Conservation (phyloP, 305 asterid genomes). For the Caryopteris hybrid region DNA sequence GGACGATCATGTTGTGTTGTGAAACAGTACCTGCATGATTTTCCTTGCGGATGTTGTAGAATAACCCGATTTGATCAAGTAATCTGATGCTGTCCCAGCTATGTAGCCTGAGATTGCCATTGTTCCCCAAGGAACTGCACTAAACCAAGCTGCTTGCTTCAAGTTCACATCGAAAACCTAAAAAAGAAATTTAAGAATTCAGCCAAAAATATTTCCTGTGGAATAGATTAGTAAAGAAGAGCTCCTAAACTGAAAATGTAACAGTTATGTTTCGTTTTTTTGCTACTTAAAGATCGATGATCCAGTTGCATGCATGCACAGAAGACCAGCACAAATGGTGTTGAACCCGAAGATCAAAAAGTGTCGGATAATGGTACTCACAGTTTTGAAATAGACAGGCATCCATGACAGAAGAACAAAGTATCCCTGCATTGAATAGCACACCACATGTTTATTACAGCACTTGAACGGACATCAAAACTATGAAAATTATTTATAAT, state of each 20-base stretch:
- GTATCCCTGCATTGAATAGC: conserved; percentile 72
- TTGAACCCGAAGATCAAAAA: neutral
- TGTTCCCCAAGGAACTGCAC: conserved; percentile 98
- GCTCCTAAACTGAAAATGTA: neutral
- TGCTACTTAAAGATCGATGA: too few relatives aligned
- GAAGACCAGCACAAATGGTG: neutral
- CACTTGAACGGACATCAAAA: neutral
- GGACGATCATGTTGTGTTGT: too few relatives aligned
- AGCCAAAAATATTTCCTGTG: neutral
- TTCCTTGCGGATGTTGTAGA: conserved; percentile 73
- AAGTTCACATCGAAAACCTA: conserved; percentile 86
- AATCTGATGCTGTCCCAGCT: conserved; percentile 86
- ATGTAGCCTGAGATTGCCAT: conserved; percentile 94
- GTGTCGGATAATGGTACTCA: conserved; percentile 28
- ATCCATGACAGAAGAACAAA: conserved; percentile 97
- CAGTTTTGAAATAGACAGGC: conserved; percentile 96
- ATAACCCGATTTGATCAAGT: conserved; percentile 56
- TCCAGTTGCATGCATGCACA: neutral
- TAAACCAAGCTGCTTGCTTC: conserved; percentile 98
- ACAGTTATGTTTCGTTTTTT: too few relatives aligned
- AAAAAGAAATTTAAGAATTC: neutral
- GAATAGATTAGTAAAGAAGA: neutral
- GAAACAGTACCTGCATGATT: conserved; percentile 72
- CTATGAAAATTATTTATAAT: neutral
- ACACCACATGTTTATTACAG: neutral